Evolutionary conservation across 2,329 filamentous ascomycete species (phyloP).

Genomic region (Stemphylium beticola): DNA sequence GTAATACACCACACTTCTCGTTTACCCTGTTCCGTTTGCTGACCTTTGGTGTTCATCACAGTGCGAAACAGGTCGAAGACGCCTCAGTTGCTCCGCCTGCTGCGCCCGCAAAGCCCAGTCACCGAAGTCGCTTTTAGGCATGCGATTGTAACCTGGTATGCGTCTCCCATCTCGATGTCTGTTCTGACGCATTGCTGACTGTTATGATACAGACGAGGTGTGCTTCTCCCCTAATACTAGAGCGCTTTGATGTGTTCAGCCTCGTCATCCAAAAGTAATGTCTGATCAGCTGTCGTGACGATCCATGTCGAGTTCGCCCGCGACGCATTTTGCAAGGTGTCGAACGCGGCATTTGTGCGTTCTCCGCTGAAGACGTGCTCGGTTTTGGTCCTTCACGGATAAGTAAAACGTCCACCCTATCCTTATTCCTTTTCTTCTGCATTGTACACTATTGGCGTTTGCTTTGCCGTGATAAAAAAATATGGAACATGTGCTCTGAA

Average conservation of each 20-base stretch:
- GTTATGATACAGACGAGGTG: constrained; percentile 8
- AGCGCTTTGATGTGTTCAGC: constrained; percentile 1
- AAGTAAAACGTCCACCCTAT: constrained; percentile 4
- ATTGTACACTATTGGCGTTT: constrained; percentile 6
- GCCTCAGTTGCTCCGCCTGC: constrained; percentile 2
- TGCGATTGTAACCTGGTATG: constrained; percentile 10
- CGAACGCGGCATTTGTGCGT: not conserved
- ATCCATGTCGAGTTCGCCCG: not conserved
- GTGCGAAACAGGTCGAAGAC: constrained; percentile 21
- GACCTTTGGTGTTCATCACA: constrained; percentile 11
- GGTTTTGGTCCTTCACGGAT: not conserved
- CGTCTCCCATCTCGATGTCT: not conserved
- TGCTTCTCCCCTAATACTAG: constrained; percentile 5
- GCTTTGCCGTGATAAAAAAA: not conserved
- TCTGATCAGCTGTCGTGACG: constrained; percentile 1
- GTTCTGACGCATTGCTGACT: not conserved
- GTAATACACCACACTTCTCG: constrained; percentile 37
- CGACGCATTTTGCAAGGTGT: not conserved
- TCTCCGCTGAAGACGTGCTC: not conserved
- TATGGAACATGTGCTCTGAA: not conserved
- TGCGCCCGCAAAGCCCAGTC: constrained; percentile 14
- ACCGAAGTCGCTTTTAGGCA: constrained; percentile 25
- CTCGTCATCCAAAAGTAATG: constrained; percentile 9
- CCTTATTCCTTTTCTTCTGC: not conserved
- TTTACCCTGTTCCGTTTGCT: constrained; percentile 13